Evolutionary conservation across 495 filamentous ascomycete genomes (phyloP).

Genomic region (Trypethelium eluteriae): DNA sequence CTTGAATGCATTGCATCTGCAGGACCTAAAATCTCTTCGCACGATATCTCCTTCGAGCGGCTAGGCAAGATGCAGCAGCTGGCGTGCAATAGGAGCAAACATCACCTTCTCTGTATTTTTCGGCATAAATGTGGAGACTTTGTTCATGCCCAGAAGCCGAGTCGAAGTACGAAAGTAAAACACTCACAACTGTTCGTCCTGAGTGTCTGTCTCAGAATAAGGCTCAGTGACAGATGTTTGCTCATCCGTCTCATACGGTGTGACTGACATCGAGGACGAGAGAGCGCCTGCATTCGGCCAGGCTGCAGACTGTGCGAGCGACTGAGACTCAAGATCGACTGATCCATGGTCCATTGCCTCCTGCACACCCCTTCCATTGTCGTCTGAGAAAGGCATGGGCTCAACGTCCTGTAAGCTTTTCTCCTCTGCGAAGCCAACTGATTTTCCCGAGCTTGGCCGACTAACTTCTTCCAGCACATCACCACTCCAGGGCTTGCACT

Average conservation of each 20-base stretch:
- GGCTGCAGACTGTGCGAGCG: background rate
- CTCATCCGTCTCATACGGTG: slow-evolving; percentile 2
- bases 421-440: slow-evolving; percentile 63
- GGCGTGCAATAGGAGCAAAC: no score
- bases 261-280: background rate
- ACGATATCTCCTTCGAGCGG: no score
- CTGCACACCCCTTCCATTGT: background rate
- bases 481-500: slow-evolving; percentile 88
- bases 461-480: slow-evolving; percentile 57
- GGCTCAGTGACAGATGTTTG: background rate
- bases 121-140: no score
- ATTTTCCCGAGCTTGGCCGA: slow-evolving; percentile 49
- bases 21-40: no score
- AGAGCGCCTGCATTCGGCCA: background rate
- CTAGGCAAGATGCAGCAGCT: no score
- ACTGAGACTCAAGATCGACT: background rate
- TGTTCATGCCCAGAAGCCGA: no score
- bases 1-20: no score
- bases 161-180: background rate
- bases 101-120: no score
- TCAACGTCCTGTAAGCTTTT: slow-evolving; percentile 19
- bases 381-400: background rate
- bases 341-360: background rate
- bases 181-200: background rate
- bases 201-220: background rate